phyloP scores from a whole-genome alignment of 352 stramenopile genomes.

The Phytophthora crassamura region DNA sequence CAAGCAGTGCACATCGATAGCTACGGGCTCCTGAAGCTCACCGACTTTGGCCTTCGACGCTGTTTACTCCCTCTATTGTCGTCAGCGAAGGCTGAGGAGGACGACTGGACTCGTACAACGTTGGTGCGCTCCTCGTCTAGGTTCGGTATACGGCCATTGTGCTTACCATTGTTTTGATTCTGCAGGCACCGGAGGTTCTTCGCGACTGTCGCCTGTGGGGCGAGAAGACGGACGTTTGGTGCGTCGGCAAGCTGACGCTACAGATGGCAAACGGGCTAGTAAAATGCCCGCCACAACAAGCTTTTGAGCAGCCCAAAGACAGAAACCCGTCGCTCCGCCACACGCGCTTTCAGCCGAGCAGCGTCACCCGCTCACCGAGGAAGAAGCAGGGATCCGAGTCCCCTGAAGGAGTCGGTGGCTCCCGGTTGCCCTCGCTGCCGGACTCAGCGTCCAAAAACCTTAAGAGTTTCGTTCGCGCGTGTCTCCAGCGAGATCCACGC shows the following conservation, averaged over 20 bases:
- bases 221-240: slow-evolving; percentile 64
- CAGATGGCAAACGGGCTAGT: slow-evolving; percentile 54
- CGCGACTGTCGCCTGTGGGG: slow-evolving; percentile 16
- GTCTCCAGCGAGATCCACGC: slow-evolving; percentile 51
- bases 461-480: slow-evolving; percentile 47
- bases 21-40: slow-evolving; percentile 60
- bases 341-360: slow-evolving; percentile 13
- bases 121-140: slow-evolving; percentile 4
- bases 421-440: slow-evolving; percentile 44
- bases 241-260: slow-evolving; percentile 56
- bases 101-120: slow-evolving; percentile 14
- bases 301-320: slow-evolving; percentile 3
- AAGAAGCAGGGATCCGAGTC: slow-evolving; percentile 18
- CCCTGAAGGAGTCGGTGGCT: background rate
- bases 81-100: background rate
- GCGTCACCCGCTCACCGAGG: slow-evolving; percentile 9
- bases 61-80: slow-evolving; percentile 24
- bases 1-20: slow-evolving; percentile 68
- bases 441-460: slow-evolving; percentile 52
- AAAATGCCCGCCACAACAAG: slow-evolving; percentile 1
- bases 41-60: slow-evolving; percentile 53
- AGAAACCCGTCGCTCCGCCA: slow-evolving; percentile 15
- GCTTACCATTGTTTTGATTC: background rate
- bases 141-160: background rate
- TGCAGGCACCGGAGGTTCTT: slow-evolving; percentile 39